A percentile compares a stretch with the other conserved stretches of the same genome.
Conservation (phyloP, 768 basidiomycete species). For the Trametopsis cervina region DNA sequence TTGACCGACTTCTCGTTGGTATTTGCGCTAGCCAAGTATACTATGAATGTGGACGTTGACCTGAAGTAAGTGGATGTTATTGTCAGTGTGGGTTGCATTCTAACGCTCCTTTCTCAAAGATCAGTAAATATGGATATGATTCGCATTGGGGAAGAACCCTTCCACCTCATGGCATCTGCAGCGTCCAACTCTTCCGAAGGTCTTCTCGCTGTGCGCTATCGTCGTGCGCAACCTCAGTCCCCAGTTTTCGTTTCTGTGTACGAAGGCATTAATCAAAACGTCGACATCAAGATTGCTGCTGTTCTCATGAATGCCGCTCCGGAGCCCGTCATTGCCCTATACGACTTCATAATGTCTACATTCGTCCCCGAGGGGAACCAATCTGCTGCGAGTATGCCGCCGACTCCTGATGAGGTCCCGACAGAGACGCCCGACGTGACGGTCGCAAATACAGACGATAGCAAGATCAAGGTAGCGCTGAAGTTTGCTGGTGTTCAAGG, state of each 20-base stretch:
- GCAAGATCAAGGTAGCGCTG: conserved; percentile 73
- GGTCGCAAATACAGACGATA: conserved; percentile 11
- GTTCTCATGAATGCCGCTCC: conserved; percentile 85
- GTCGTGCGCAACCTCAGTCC: conserved; percentile 72
- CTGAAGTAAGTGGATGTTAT: conserved; percentile 47
- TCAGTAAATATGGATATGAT: conserved; percentile 72
- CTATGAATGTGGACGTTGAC: conserved; percentile 80
- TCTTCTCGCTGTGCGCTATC: conserved; percentile 74
- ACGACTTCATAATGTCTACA: conserved; percentile 97
- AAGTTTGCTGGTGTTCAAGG: conserved; percentile 82
- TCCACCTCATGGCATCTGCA: conserved; percentile 62
- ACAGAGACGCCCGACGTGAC: not conserved
- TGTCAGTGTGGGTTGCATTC: not conserved
- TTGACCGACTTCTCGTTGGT: conserved; percentile 73
- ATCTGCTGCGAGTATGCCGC: not conserved
- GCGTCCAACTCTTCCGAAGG: conserved; percentile 42
- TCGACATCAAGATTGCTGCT: conserved; percentile 85
- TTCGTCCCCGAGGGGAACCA: conserved; percentile 52
- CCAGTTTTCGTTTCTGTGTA: conserved; percentile 77
- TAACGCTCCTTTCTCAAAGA: conserved; percentile 29
- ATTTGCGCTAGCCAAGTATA: conserved; percentile 72
- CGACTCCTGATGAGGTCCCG: not conserved
- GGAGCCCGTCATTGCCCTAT: conserved; percentile 83
- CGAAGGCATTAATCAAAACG: conserved; percentile 82
- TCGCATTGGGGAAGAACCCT: conserved; percentile 43